Conservation (phyloP, 1,139 yeast species). For the Nakaseomyces delphensis region DNA sequence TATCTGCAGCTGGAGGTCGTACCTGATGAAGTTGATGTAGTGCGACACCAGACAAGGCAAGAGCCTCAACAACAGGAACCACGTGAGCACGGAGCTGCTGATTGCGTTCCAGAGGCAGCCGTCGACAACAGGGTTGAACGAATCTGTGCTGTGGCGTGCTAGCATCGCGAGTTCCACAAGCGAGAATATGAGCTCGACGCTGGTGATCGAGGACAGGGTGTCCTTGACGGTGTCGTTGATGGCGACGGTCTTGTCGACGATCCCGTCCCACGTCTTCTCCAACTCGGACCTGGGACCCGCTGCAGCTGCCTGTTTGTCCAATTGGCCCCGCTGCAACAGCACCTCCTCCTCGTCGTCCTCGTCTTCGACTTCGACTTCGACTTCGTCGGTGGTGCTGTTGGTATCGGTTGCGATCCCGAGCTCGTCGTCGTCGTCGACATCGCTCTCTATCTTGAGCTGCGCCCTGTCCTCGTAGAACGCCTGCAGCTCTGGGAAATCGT, state of each 20-base stretch:
- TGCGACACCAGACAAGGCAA: slow-evolving; percentile 24
- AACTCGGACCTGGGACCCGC: slow-evolving; percentile 19
- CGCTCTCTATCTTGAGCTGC: slow-evolving; percentile 11
- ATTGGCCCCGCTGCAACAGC: too few relatives aligned
- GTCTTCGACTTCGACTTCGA: slow-evolving; percentile 7
- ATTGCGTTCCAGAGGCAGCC: slow-evolving; percentile 1
- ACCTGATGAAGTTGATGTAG: slow-evolving; percentile 29
- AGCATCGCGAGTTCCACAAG: slow-evolving; percentile 19
- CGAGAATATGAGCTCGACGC: slow-evolving; percentile 20
- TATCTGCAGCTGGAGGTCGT: slow-evolving; percentile 22
- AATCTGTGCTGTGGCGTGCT: slow-evolving; percentile 6
- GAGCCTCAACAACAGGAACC: slow-evolving; percentile 18
- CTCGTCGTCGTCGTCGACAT: slow-evolving; percentile 11
- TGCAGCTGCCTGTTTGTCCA: background rate
- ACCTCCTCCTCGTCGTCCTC: slow-evolving; percentile 3
- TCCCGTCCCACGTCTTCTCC: slow-evolving; percentile 21
- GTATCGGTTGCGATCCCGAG: slow-evolving; percentile 12
- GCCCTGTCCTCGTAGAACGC: slow-evolving; percentile 19
- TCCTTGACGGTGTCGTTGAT: slow-evolving; percentile 27
- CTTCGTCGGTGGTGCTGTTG: slow-evolving; percentile 9
- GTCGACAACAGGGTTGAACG: background rate
- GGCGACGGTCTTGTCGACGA: slow-evolving; percentile 15
- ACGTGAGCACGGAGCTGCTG: slow-evolving; percentile 10
- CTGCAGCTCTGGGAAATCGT: slow-evolving; percentile 27
- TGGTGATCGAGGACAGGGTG: slow-evolving; percentile 23